Conservation (phyloP, 164 flowering plant genomes). For the Aristolochia fimbriata region DNA sequence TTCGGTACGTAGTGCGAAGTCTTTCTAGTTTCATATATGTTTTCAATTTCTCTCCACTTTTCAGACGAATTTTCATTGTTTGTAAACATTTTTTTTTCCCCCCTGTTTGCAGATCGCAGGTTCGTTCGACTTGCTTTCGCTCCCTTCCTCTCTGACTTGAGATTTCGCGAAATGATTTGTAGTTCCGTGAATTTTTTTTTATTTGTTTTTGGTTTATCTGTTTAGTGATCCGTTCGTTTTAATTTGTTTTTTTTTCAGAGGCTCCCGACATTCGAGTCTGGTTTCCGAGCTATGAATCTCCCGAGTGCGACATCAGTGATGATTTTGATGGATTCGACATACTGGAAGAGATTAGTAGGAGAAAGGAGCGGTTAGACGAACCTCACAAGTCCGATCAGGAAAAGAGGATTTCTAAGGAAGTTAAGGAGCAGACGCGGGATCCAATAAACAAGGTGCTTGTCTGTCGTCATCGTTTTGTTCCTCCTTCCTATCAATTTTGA, state of each 20-base stretch:
- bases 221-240: too few species aligned
- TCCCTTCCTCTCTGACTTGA: slow-evolving; percentile 5
- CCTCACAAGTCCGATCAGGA: too few species aligned
- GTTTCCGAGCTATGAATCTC: slow-evolving; percentile 8
- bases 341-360: too few species aligned
- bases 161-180: background rate
- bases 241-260: slow-evolving; percentile 5
- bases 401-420: too few species aligned
- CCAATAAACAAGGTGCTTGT: too few species aligned
- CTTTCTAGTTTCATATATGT: too few species aligned
- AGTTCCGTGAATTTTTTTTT: background rate
- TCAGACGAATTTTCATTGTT: too few species aligned
- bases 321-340: background rate
- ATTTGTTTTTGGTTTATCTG: background rate
- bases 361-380: too few species aligned
- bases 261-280: slow-evolving; percentile 8
- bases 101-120: slow-evolving; percentile 1
- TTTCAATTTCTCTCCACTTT: background rate
- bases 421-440: too few species aligned
- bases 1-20: background rate
- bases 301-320: background rate
- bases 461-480: too few species aligned
- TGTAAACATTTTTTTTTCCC: background rate
- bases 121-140: slow-evolving; percentile 3
- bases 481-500: too few species aligned